Conservation (phyloP, 2,329 filamentous ascomycete species). For the Esteya vermicola region DNA sequence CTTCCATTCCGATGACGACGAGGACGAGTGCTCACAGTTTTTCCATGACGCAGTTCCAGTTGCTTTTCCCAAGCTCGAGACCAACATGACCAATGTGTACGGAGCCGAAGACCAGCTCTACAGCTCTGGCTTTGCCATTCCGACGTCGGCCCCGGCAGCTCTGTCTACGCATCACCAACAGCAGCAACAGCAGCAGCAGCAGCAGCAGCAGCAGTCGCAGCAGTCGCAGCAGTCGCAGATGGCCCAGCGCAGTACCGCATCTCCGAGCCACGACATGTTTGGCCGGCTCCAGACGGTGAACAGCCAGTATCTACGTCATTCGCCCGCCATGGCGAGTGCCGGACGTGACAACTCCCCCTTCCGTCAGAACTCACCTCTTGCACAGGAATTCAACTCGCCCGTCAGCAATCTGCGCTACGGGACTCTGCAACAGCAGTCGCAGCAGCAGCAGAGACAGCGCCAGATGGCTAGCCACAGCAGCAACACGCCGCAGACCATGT, state of each 20-base stretch:
- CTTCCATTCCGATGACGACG: conserved; percentile 12
- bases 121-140: conserved; percentile 51
- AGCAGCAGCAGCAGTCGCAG: too few relatives aligned
- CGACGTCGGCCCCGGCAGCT: conserved; percentile 38
- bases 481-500: conserved; percentile 68
- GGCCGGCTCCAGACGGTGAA: conserved; percentile 69
- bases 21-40: conserved; percentile 55
- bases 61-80: conserved; percentile 57
- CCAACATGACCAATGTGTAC: too few relatives aligned
- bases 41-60: conserved; percentile 32
- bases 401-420: conserved; percentile 26
- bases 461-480: conserved; percentile 23
- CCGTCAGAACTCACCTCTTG: conserved; percentile 52
- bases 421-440: conserved; percentile 43
- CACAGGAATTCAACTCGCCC: conserved; percentile 28
- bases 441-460: conserved; percentile 16
- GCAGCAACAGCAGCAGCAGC: too few relatives aligned
- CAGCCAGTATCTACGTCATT: conserved; percentile 47
- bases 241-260: conserved; percentile 27
- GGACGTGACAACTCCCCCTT: conserved; percentile 69
- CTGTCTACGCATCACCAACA: too few relatives aligned
- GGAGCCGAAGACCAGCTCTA: conserved; percentile 74
- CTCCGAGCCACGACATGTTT: conserved; percentile 48
- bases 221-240: too few relatives aligned
- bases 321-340: conserved; percentile 26